These are phyloP conservation scores for Meyerozyma athensensis DNA, from an alignment of 1,139 yeast genomes.

Conservation along the genomic window DNA sequence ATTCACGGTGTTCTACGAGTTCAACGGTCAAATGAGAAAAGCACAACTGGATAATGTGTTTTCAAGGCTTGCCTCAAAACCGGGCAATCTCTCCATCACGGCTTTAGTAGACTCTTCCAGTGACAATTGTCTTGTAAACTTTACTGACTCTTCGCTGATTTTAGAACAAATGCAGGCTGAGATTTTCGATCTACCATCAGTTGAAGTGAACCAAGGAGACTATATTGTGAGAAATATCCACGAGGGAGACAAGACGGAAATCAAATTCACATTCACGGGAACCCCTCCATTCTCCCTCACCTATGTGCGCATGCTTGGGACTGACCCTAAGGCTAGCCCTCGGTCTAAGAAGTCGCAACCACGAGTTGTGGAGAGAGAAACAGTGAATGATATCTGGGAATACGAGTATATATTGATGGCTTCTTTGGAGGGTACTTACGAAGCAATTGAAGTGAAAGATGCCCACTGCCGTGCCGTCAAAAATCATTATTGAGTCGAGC, in stretches of 20 bases:
- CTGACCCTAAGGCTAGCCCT: slow-evolving; percentile 45
- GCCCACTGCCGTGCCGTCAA: slow-evolving; percentile 63
- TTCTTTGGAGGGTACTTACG: slow-evolving; percentile 88
- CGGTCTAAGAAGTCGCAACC: slow-evolving; percentile 23
- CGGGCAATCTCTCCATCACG: slow-evolving; percentile 68
- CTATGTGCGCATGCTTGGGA: slow-evolving; percentile 45
- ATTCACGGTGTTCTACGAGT: slow-evolving; percentile 66
- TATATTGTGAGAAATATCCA: slow-evolving; percentile 72
- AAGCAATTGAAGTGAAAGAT: slow-evolving; percentile 83
- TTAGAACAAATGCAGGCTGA: slow-evolving; percentile 42
- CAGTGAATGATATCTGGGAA: slow-evolving; percentile 64
- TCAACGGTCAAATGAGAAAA: slow-evolving; percentile 57
- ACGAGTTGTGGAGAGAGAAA: slow-evolving; percentile 70
- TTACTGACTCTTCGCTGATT: slow-evolving; percentile 35
- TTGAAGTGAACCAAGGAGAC: slow-evolving; percentile 79
- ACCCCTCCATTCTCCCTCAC: slow-evolving; percentile 67
- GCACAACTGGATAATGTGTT: slow-evolving; percentile 59
- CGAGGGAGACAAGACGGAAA: slow-evolving; percentile 82
- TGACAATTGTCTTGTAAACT: slow-evolving; percentile 60
- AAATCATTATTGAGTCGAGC: slow-evolving; percentile 6
- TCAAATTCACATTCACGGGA: slow-evolving; percentile 63
- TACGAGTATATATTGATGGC: slow-evolving; percentile 69
- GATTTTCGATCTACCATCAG: slow-evolving; percentile 84
- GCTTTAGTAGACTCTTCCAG: slow-evolving; percentile 75
- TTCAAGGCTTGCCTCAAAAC: slow-evolving; percentile 70